These are phyloP conservation scores for Verticillium zaregamsianum DNA, from an alignment of 2,329 filamentous ascomycete species.

Conservation along the genomic window DNA sequence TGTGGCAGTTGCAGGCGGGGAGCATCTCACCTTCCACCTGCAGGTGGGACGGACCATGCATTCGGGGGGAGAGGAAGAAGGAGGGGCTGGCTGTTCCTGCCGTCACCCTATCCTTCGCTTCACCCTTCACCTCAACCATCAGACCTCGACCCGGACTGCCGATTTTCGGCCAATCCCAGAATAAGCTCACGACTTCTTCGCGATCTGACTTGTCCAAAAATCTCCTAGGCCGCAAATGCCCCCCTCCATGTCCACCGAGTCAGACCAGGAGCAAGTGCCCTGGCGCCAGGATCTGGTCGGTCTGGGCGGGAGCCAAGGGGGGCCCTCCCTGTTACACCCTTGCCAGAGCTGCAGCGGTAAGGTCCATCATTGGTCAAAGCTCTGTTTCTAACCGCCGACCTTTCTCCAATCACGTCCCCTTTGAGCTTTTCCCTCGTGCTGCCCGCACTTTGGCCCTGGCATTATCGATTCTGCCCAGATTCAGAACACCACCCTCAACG, in stretches of 20 bases:
- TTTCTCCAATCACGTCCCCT: slow-evolving; percentile 17
- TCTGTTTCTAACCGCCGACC: slow-evolving; percentile 34
- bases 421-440: background rate
- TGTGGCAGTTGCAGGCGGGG: background rate
- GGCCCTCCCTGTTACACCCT: slow-evolving; percentile 3
- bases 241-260: background rate
- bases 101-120: background rate
- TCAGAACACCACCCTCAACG: background rate
- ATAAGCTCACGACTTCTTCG: background rate
- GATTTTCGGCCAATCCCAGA: background rate
- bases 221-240: background rate
- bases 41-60: background rate
- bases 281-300: background rate
- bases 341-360: slow-evolving; percentile 19
- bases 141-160: background rate
- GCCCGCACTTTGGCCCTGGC: background rate
- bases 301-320: background rate
- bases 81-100: background rate
- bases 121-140: background rate
- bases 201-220: background rate
- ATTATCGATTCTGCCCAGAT: background rate
- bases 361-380: slow-evolving; percentile 26
- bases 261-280: background rate
- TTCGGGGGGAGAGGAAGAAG: background rate
- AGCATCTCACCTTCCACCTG: background rate